Conservation (phyloP, 1,284 basidiomycete species). For the Puccinia horiana region DNA sequence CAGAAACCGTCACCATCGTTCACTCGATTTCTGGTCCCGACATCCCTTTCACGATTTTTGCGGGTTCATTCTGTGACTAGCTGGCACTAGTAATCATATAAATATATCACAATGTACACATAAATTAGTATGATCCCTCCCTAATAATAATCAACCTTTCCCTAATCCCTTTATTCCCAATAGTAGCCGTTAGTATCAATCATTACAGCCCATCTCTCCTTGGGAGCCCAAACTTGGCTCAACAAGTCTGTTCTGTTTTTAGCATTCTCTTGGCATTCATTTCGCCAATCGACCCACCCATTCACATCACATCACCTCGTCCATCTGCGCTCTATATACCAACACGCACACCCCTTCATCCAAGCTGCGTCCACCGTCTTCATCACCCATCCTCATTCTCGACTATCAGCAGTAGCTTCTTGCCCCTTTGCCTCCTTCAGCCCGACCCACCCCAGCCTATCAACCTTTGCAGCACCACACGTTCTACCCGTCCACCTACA, state of each 20-base stretch:
- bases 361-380: background rate
- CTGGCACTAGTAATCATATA: background rate
- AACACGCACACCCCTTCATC: background rate
- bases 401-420: too few species aligned
- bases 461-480: too few species aligned
- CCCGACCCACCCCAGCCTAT: too few species aligned
- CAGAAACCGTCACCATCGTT: background rate
- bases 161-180: background rate
- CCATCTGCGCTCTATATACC: background rate
- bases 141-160: background rate
- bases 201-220: background rate
- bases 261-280: constrained; percentile 17
- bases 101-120: background rate
- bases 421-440: too few species aligned
- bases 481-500: background rate
- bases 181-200: background rate
- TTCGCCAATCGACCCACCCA: background rate
- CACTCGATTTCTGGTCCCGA: background rate
- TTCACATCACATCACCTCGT: constrained; percentile 10
- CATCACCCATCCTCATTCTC: background rate
- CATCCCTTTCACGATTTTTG: background rate
- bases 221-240: constrained; percentile 3
- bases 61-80: background rate
- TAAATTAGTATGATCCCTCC: background rate
- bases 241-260: background rate